Percentiles rank a stretch among this genome's conserved stretches.
phyloP scores from a whole-genome alignment of 1,139 yeast species.

The Saccharomyces hybrid region DNA sequence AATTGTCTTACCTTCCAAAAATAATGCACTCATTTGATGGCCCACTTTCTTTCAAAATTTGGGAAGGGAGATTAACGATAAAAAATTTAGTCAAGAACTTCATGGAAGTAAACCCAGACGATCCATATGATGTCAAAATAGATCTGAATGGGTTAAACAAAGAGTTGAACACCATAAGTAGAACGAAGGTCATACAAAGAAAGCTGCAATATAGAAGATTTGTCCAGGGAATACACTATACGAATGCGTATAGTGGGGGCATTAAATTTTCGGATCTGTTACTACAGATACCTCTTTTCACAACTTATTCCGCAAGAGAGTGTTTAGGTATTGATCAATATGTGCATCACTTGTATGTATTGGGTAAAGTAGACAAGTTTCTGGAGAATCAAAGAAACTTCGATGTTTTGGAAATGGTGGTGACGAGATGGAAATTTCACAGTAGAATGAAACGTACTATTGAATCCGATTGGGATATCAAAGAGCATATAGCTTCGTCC shows the following conservation, averaged over 20 bases:
- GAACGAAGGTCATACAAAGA: conserved; percentile 45
- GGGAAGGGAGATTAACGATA: conserved; percentile 49
- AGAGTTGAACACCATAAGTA: conserved; percentile 44
- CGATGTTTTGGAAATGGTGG: conserved; percentile 52
- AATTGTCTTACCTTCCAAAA: conserved; percentile 46
- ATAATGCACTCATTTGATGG: conserved; percentile 64
- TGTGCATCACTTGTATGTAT: conserved; percentile 55
- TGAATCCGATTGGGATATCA: background rate
- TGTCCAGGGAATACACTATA: conserved; percentile 52
- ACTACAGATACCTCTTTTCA: conserved; percentile 66
- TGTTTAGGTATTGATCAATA: conserved; percentile 70
- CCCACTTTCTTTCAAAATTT: conserved; percentile 61
- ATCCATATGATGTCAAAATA: conserved; percentile 55
- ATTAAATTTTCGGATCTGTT: conserved; percentile 62
- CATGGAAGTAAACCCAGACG: conserved; percentile 41
- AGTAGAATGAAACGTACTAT: conserved; percentile 21
- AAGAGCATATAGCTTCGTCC: conserved; percentile 1
- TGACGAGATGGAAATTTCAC: conserved; percentile 48
- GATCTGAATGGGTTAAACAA: conserved; percentile 41
- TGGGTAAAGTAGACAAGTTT: conserved; percentile 53
- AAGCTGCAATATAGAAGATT: conserved; percentile 49
- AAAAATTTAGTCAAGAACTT: conserved; percentile 45
- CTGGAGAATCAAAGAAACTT: conserved; percentile 41
- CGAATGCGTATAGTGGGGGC: conserved; percentile 48
- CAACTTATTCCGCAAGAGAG: conserved; percentile 59